Evolutionary conservation across 2,329 filamentous ascomycete species (phyloP).

Genomic region (Alternaria gansuensis): DNA sequence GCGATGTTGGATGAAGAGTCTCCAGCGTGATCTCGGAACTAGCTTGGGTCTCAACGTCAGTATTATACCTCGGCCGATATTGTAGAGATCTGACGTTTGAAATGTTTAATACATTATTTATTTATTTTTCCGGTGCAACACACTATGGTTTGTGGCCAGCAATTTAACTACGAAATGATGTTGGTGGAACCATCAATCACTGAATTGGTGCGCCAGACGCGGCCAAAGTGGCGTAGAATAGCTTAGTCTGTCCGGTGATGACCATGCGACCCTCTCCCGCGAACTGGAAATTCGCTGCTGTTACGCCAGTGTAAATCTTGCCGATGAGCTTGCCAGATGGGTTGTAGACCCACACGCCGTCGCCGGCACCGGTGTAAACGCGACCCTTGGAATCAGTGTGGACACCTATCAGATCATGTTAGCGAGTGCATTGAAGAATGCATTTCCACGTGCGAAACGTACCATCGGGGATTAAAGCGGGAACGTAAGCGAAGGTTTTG

Average conservation of each 20-base stretch:
- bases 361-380: slow-evolving; percentile 62
- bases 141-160: not conserved
- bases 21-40: not conserved
- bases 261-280: slow-evolving; percentile 38
- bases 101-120: slow-evolving; percentile 2
- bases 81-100: not conserved
- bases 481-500: slow-evolving; percentile 35
- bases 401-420: slow-evolving; percentile 22
- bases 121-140: slow-evolving; percentile 4
- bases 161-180: not conserved
- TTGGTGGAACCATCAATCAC: not conserved
- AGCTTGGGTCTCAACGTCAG: not conserved
- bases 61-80: not conserved
- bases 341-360: slow-evolving; percentile 63
- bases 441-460: slow-evolving; percentile 2
- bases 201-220: slow-evolving; percentile 26
- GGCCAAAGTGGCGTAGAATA: slow-evolving; percentile 36
- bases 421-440: slow-evolving; percentile 3
- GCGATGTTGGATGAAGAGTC: not conserved
- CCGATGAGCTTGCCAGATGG: slow-evolving; percentile 58
- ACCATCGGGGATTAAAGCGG: slow-evolving; percentile 34
- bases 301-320: slow-evolving; percentile 37
- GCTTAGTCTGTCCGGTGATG: slow-evolving; percentile 37
- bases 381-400: slow-evolving; percentile 58
- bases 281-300: slow-evolving; percentile 37